A percentile compares a stretch with the other conserved stretches of the same genome.
Conservation (phyloP, 805 yeast genomes). For the Barnettozyma sp. region DNA sequence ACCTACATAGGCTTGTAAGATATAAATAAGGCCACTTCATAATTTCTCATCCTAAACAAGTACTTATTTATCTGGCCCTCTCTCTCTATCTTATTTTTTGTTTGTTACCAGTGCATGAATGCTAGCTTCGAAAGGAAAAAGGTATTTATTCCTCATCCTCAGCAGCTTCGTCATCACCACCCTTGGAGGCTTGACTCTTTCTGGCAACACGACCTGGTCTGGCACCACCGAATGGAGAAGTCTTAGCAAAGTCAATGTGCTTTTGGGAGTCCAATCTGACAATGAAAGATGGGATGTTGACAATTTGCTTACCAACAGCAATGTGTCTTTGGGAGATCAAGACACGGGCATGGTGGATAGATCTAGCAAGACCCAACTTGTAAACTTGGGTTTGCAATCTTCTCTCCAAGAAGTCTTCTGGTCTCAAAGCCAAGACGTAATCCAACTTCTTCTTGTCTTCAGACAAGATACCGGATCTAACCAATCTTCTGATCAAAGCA, state of each 20-base stretch:
- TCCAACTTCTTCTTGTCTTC: conserved; percentile 99
- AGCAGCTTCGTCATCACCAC: conserved; percentile 54
- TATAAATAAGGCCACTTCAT: too few relatives aligned
- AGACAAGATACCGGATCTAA: conserved; percentile 96
- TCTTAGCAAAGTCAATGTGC: conserved; percentile 99
- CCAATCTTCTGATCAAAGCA: conserved; percentile 99
- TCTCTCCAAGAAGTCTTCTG: conserved; percentile 99
- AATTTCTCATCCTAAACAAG: too few relatives aligned
- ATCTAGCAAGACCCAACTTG: conserved; percentile 99
- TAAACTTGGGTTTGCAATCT: conserved; percentile 99
- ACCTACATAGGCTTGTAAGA: conserved; percentile 1
- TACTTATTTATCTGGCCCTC: too few relatives aligned
- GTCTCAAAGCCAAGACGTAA: conserved; percentile 96
- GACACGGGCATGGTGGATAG: conserved; percentile 99
- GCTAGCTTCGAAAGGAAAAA: too few relatives aligned
- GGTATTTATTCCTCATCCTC: conserved; percentile 67
- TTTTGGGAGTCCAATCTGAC: conserved; percentile 99
- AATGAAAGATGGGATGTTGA: conserved; percentile 98
- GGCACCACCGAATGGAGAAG: conserved; percentile 99
- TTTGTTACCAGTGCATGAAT: too few relatives aligned
- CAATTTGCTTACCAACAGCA: conserved; percentile 99
- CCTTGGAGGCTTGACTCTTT: conserved; percentile 45
- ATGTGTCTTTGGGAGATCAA: conserved; percentile 98
- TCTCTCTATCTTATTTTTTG: too few relatives aligned
- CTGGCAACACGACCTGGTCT: conserved; percentile 99